Percentiles rank a stretch among this genome's conserved stretches.
These are phyloP conservation scores for Pyronema omphalodes DNA, from an alignment of 495 filamentous ascomycete species.

Conservation along the genomic window DNA sequence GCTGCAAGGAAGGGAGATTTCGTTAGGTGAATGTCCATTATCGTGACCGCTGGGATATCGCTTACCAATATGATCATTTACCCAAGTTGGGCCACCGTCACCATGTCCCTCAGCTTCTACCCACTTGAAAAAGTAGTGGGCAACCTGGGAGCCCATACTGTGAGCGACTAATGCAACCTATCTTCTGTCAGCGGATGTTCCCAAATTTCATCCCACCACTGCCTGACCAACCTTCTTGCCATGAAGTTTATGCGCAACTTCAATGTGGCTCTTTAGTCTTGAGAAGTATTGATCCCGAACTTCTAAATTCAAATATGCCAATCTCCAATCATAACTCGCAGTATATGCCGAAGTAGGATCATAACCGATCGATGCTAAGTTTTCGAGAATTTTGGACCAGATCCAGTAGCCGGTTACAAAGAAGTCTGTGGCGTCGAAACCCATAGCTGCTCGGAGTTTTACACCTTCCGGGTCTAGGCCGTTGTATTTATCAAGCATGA, in stretches of 20 bases:
- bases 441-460: slow-evolving; percentile 85
- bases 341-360: slow-evolving; percentile 92
- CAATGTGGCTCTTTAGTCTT: slow-evolving; percentile 71
- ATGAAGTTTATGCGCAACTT: slow-evolving; percentile 49
- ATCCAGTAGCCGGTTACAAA: slow-evolving; percentile 90
- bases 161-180: slow-evolving; percentile 57
- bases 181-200: no score
- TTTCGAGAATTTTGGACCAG: slow-evolving; percentile 96
- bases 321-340: slow-evolving; percentile 39
- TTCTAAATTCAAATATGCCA: slow-evolving; percentile 81
- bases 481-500: slow-evolving; percentile 85
- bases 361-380: slow-evolving; percentile 85
- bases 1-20: slow-evolving; percentile 27
- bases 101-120: slow-evolving; percentile 66
- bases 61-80: slow-evolving; percentile 51
- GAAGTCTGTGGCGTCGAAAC: slow-evolving; percentile 97
- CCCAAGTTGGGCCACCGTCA: slow-evolving; percentile 70
- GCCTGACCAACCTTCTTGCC: slow-evolving; percentile 43
- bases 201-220: no score
- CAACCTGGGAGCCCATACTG: slow-evolving; percentile 85
- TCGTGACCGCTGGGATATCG: not conserved
- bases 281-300: slow-evolving; percentile 85
- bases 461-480: slow-evolving; percentile 84
- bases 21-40: no score
- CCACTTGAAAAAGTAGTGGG: slow-evolving; percentile 97